Conservation (phyloP, 176 grass and related monocot species). For the Miscanthus lutarioriparius region DNA sequence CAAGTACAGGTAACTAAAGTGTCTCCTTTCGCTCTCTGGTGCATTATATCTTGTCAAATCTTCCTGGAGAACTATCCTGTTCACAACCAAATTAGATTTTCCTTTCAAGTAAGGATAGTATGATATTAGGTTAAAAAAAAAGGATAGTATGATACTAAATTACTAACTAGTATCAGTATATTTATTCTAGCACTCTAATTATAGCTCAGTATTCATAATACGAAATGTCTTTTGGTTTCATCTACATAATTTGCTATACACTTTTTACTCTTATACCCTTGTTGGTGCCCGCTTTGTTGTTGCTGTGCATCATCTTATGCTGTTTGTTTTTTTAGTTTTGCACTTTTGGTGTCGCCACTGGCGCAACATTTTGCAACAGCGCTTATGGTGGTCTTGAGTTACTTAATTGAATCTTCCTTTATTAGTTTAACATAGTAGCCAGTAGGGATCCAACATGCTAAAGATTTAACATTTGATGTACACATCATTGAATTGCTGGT, state of each 20-base stretch:
- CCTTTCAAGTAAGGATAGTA: not conserved
- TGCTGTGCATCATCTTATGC: not conserved
- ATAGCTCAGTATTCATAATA: not conserved
- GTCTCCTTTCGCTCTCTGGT: conserved; percentile 7
- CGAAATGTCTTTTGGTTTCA: not conserved
- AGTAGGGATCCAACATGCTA: conserved; percentile 8
- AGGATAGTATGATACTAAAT: not conserved
- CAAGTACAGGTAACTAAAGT: conserved; percentile 69
- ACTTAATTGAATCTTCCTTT: not conserved
- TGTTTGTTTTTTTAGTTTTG: not conserved
- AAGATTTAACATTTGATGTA: not conserved
- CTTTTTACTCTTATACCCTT: not conserved
- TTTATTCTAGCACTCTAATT: conserved; percentile 11
- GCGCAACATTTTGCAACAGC: not conserved
- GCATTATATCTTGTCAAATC: conserved; percentile 16
- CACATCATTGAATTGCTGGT: conserved; percentile 26
- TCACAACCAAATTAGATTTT: not conserved
- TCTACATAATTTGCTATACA: not conserved
- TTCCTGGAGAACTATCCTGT: not conserved
- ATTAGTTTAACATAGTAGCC: not conserved
- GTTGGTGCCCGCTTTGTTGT: not conserved
- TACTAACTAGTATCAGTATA: not conserved
- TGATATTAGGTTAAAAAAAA: too few species aligned
- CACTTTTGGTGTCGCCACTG: not conserved
- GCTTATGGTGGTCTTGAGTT: not conserved